Evolutionary conservation across 2,329 filamentous ascomycete genomes (phyloP), one percentile per base, ranked within the genome.

Genomic region (Scedosporium boydii): DNA sequence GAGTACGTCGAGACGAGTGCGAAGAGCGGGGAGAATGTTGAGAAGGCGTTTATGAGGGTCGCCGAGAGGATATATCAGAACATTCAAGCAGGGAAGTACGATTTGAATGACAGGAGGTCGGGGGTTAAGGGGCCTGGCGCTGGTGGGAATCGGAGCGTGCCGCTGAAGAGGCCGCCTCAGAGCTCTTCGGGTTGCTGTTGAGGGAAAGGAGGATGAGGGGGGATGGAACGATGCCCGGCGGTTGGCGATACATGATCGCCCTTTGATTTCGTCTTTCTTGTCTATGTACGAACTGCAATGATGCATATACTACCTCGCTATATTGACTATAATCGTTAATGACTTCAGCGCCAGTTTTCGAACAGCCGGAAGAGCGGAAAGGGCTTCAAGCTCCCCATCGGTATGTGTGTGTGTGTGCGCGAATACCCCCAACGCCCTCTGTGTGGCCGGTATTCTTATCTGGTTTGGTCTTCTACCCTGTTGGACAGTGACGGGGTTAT

Each of bases 51-150:
- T 70, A 83, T 96, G 71, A 87, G 95, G 70, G 93, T 98, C 14
- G 92, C 95, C 21, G 92, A 97, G 79, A 83, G 93, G 74, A 98
- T 99, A 78, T 96, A 96, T 72, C 87, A 93, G 73, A 98, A 98
- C 70, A 97, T 99, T 65, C 91, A 97, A 78, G 91, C 91, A 1
- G 95, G 95, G 10, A 91, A 87, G 72, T 98, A 98, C 73, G 93
- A 99, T 76, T 78, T 98, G 68, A 96, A 96, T 72, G 93, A 98
- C 74, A 83, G 93, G 70, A 84, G 93, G 71, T 93, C 89, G 65
- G 95, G 95, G 27, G 93, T 99, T 65, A 98, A 97, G 76, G 87
- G 88, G 61, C 75, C 87, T 67, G 75, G 82, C 66, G 48, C 59
- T 7, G 59, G 59, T 9, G 59, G 59, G 9, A 44, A 23, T n/a